phyloP scores from a whole-genome alignment of 2,329 filamentous ascomycete species.

The Chaetomiaceae sp. region DNA sequence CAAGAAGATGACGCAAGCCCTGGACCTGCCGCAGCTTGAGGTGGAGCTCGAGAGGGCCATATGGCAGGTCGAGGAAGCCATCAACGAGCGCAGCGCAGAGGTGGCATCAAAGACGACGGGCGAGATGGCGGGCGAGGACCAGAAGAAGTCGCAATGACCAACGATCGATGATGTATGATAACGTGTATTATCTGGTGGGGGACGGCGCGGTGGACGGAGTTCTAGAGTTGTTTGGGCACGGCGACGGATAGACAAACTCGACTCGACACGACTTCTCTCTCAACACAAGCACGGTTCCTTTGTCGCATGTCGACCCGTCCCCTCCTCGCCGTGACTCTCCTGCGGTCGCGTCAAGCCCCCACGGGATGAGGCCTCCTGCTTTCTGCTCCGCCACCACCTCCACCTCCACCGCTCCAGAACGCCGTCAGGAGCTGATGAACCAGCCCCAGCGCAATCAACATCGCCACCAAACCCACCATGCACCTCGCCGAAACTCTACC shows the following conservation, averaged over 20 bases:
- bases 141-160: slow-evolving; percentile 22
- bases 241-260: not conserved
- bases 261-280: not conserved
- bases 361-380: not conserved
- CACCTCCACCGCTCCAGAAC: not conserved
- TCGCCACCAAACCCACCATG: slow-evolving; percentile 2
- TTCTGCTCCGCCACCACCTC: not conserved
- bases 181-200: not conserved
- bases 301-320: no score
- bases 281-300: not conserved
- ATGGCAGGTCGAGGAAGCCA: slow-evolving; percentile 60
- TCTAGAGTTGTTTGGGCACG: not conserved
- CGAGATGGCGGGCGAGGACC: slow-evolving; percentile 9
- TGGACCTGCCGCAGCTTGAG: slow-evolving; percentile 65
- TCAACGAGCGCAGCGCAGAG: slow-evolving; percentile 34
- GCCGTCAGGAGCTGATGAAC: slow-evolving; percentile 4
- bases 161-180: slow-evolving; percentile 18
- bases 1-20: slow-evolving; percentile 39
- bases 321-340: not conserved
- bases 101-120: slow-evolving; percentile 15
- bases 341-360: not conserved
- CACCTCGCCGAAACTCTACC: slow-evolving; percentile 4
- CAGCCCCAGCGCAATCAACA: slow-evolving; percentile 13
- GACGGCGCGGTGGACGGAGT: not conserved
- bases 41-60: slow-evolving; percentile 71